These are phyloP conservation scores for Dendryphion nanum DNA, from an alignment of 2,329 filamentous ascomycete genomes.

Conservation along the genomic window DNA sequence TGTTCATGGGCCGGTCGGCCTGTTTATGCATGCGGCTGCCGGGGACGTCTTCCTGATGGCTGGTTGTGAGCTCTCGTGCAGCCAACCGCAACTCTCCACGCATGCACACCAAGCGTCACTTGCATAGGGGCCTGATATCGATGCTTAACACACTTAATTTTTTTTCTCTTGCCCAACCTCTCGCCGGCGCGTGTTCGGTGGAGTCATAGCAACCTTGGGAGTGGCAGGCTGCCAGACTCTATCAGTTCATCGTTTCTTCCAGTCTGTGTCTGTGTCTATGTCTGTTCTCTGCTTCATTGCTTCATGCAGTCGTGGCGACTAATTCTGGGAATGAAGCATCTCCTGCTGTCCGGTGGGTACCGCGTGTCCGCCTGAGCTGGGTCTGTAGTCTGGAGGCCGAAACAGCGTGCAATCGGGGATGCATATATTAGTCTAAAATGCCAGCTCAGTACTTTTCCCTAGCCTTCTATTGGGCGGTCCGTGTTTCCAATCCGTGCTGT, in stretches of 20 bases:
- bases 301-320: too few relatives aligned
- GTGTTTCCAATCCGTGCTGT: constrained; percentile 29
- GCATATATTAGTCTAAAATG: constrained; percentile 35
- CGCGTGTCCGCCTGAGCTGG: too few relatives aligned
- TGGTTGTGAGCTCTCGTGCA: constrained; percentile 8
- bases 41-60: constrained; percentile 9
- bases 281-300: too few relatives aligned
- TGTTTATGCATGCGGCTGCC: constrained; percentile 18
- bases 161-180: too few relatives aligned
- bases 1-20: constrained; percentile 5
- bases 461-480: constrained; percentile 28
- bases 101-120: constrained; percentile 21
- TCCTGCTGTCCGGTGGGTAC: too few relatives aligned
- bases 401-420: constrained; percentile 25
- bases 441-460: constrained; percentile 29
- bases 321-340: too few relatives aligned
- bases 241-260: too few relatives aligned
- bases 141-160: too few relatives aligned
- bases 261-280: too few relatives aligned
- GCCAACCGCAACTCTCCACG: constrained; percentile 35
- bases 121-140: constrained; percentile 28
- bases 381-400: constrained; percentile 21
- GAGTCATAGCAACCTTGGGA: too few relatives aligned
- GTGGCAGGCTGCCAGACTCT: too few relatives aligned
- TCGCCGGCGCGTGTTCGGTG: too few relatives aligned